Base-by-base conservation (phyloP, 192 early-diverging fungal genomes). In the Backusella westeae region DNA sequence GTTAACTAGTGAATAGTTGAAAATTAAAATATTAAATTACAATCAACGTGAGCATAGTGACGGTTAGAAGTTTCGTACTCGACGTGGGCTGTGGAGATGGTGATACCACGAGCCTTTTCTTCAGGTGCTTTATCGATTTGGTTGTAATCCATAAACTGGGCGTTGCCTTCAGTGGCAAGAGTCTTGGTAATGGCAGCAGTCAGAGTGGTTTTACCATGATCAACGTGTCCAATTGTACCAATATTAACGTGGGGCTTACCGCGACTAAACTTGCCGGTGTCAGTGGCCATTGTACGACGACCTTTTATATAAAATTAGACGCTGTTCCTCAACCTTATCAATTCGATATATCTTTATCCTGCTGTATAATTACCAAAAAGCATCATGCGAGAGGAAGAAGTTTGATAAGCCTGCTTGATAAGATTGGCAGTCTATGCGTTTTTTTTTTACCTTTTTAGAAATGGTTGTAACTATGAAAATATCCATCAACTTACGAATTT, bases 91-190 rank as follows among this genome's bases (percentile, higher is more conserved):
- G 94, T 94, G 73, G 92, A 94, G 70, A 99, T 98, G 49, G 97
- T 98, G 80, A 99, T 98, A 85, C 96, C 97, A 81, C 97, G 90
- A 8, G 95, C 96, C 82, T 94, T 94, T 80, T 99, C 97, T 84
- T 98, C 97, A 23, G 96, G 96, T 38, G 96, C 96, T 90, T 97
- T 99, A 87, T 99, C 97, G 75, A 99, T 98, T 69, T 96, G 93
- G 38, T 91, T 89, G 87, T 98, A 99, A 84, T 95, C 96, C 80
- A 89, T 92, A 90, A 95, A 97, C 86, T 97, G 83, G 19, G 95
- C 94, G 71, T 92, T 89, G 69, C 94, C 95, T 46, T 80, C 76
- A 69, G 87, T 83, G 63, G 92, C 91, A 65, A 98, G 89, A 44
- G 96, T 95, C 86, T 97, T 97, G 73, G 97, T 98, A 83, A 99